Conservation (phyloP, 2,329 filamentous ascomycete species). For the Xenoacremonium recifei region DNA sequence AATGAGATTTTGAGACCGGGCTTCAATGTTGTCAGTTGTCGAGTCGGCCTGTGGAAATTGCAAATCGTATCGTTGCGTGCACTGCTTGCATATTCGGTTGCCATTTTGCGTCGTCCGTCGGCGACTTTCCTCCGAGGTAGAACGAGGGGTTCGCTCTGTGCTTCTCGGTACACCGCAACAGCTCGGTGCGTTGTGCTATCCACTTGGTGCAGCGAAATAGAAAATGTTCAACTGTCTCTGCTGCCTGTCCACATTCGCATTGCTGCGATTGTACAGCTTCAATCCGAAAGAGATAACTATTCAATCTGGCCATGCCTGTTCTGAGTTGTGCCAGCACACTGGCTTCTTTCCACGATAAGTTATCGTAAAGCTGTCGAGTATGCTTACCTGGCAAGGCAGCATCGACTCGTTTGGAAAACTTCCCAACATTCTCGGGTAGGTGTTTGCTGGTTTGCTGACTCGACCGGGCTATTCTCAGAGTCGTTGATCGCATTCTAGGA, state of each 20-base stretch:
- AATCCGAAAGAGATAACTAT: conserved; percentile 11
- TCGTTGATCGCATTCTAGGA: conserved; percentile 12
- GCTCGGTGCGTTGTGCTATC: conserved; percentile 8
- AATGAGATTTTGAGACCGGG: conserved; percentile 2
- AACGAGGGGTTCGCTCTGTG: conserved; percentile 14
- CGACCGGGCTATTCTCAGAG: conserved; percentile 6
- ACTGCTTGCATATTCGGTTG: conserved; percentile 28
- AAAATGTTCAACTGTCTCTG: conserved; percentile 14
- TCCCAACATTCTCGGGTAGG: conserved; percentile 14
- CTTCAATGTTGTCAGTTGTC: conserved; percentile 10
- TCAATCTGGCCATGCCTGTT: conserved; percentile 17
- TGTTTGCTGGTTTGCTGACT: conserved; percentile 3
- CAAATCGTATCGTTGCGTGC: conserved; percentile 27
- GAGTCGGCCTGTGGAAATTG: conserved; percentile 26
- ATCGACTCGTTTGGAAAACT: conserved; percentile 15
- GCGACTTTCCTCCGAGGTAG: conserved; percentile 20
- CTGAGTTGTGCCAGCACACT: conserved; percentile 15
- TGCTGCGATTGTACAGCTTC: conserved; percentile 7
- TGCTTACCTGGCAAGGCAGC: conserved; percentile 13
- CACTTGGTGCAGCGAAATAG: conserved; percentile 14
- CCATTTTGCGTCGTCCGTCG: conserved; percentile 21
- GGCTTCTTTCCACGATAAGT: conserved; percentile 14
- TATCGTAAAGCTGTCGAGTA: conserved; percentile 16
- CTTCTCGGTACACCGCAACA: conserved; percentile 9
- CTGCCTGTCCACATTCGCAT: conserved; percentile 14